These are phyloP conservation scores for Bryoglossum gracile DNA, from an alignment of 495 filamentous ascomycete species.

Conservation along the genomic window DNA sequence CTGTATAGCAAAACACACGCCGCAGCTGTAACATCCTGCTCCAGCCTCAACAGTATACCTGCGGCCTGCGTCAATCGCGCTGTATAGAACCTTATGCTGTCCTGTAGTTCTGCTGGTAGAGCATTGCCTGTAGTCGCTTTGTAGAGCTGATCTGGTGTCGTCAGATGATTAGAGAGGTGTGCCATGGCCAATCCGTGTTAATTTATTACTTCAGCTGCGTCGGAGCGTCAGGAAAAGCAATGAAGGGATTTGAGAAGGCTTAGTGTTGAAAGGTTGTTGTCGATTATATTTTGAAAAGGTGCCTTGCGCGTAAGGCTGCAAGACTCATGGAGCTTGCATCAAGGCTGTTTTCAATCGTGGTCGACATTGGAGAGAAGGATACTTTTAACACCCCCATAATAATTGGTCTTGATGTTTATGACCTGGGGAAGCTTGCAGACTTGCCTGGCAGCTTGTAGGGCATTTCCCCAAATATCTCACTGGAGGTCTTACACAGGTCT, in stretches of 20 bases:
- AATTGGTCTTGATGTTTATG: too few relatives aligned
- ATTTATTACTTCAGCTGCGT: too few relatives aligned
- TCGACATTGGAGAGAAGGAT: too few relatives aligned
- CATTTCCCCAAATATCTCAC: too few relatives aligned
- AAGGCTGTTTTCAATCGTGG: constrained; percentile 1
- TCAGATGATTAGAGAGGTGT: constrained; percentile 74
- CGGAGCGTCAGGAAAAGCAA: not conserved
- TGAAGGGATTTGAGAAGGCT: not conserved
- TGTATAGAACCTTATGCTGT: constrained; percentile 56
- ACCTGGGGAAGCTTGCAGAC: too few relatives aligned
- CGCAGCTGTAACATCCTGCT: constrained; percentile 83
- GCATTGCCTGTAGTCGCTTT: constrained; percentile 46
- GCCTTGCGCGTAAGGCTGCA: constrained; percentile 19
- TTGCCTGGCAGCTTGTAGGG: too few relatives aligned
- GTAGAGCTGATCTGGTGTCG: constrained; percentile 72
- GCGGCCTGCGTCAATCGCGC: constrained; percentile 81
- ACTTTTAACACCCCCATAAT: too few relatives aligned
- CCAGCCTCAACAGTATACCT: constrained; percentile 74
- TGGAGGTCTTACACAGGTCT: too few relatives aligned
- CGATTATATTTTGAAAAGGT: not conserved
- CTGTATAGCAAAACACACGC: constrained; percentile 83
- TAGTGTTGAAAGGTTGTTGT: not conserved
- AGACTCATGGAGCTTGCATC: too few relatives aligned
- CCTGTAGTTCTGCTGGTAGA: constrained; percentile 71
- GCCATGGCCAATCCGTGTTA: too few relatives aligned